Conservation (phyloP, 179 eudicot genomes). For the Beta lomatogona region DNA sequence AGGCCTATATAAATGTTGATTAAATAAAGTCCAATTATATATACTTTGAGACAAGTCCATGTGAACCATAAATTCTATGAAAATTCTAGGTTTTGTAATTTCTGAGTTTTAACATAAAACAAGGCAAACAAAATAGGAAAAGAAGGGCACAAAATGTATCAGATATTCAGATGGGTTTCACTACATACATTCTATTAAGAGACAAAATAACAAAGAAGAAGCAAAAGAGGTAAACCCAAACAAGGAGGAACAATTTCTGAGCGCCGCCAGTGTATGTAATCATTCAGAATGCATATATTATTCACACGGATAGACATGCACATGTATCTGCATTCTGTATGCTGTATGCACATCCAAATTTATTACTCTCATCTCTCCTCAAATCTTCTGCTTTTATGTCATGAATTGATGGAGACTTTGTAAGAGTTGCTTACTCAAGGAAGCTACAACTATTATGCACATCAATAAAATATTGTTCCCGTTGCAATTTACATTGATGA, state of each 20-base stretch:
- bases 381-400: no score
- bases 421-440: no score
- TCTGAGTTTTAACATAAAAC: not conserved
- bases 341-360: not conserved
- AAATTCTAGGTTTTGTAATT: not conserved
- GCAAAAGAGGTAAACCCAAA: not conserved
- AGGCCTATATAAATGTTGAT: not conserved
- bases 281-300: not conserved
- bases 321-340: not conserved
- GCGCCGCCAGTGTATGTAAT: slow-evolving; percentile 16
- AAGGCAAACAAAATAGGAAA: not conserved
- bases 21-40: not conserved
- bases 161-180: not conserved
- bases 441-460: no score
- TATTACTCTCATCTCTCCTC: no score
- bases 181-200: not conserved
- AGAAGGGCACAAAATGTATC: not conserved
- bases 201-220: slow-evolving; percentile 8
- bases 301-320: slow-evolving; percentile 7
- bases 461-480: no score
- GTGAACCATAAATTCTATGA: slow-evolving; percentile 2
- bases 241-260: slow-evolving; percentile 15
- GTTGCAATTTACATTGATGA: no score
- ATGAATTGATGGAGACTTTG: no score
- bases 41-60: slow-evolving; percentile 14